Percentiles rank a stretch among this genome's conserved stretches.
phyloP scores from a whole-genome alignment of 2,329 filamentous ascomycete species.

The Penicillium nordicum region DNA sequence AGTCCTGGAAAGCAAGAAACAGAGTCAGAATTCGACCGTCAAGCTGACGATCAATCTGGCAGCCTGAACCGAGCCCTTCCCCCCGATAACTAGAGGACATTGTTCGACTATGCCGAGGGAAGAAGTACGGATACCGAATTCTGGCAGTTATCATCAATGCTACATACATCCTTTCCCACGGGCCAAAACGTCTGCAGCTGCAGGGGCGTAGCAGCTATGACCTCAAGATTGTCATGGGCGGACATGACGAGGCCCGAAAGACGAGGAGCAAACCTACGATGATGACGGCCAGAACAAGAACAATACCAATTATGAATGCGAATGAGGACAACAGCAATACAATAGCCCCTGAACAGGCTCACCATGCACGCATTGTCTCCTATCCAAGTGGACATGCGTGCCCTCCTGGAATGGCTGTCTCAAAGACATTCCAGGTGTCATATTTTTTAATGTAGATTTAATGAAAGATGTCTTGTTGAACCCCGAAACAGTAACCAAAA shows the following conservation, averaged over 20 bases:
- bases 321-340: neutral
- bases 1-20: neutral
- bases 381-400: neutral
- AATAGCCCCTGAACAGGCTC: neutral
- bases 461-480: neutral
- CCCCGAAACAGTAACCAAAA: neutral
- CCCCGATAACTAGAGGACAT: neutral
- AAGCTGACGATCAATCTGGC: neutral
- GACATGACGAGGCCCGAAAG: neutral
- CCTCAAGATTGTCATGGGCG: neutral
- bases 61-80: neutral
- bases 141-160: neutral
- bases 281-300: neutral
- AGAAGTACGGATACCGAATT: neutral
- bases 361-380: neutral
- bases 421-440: neutral
- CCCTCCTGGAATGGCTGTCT: neutral
- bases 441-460: neutral
- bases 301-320: neutral
- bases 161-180: neutral
- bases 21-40: neutral
- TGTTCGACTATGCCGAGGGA: neutral
- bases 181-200: neutral
- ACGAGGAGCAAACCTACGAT: neutral
- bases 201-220: neutral